phyloP scores from a whole-genome alignment of 805 yeast genomes.

The Saccharomycopsis fodiens region DNA sequence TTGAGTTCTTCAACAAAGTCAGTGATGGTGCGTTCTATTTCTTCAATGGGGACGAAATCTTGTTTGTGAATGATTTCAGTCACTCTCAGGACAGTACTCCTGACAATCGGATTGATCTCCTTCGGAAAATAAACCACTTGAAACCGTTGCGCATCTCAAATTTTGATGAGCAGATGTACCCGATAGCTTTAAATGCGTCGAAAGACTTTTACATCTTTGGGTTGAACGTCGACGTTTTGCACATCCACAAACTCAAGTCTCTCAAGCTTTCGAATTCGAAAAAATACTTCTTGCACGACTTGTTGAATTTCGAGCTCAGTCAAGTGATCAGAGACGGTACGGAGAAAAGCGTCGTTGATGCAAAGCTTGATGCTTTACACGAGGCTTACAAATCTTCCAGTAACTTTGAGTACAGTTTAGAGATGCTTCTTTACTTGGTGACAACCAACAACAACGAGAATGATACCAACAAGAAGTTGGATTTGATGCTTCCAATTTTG shows the following conservation, averaged over 20 bases:
- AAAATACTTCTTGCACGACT: constrained; percentile 37
- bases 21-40: constrained; percentile 27
- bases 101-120: neutral
- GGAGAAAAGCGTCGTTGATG: neutral
- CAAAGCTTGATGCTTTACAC: constrained; percentile 23
- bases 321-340: neutral
- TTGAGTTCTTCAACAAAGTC: constrained; percentile 23
- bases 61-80: constrained; percentile 17
- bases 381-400: constrained; percentile 29
- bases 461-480: constrained; percentile 15
- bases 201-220: constrained; percentile 37
- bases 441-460: constrained; percentile 20
- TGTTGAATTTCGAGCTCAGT: constrained; percentile 37
- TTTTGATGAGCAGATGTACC: constrained; percentile 25
- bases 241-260: constrained; percentile 25
- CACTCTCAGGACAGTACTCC: neutral
- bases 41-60: constrained; percentile 33
- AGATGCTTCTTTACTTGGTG: constrained; percentile 35
- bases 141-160: constrained; percentile 24
- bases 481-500: constrained; percentile 17
- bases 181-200: constrained; percentile 22
- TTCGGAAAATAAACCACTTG: constrained; percentile 7
- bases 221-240: constrained; percentile 30
- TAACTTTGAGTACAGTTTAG: constrained; percentile 39
- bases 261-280: constrained; percentile 31